phyloP scores from a whole-genome alignment of 176 grass and related monocot species.

The Themeda triandra region DNA sequence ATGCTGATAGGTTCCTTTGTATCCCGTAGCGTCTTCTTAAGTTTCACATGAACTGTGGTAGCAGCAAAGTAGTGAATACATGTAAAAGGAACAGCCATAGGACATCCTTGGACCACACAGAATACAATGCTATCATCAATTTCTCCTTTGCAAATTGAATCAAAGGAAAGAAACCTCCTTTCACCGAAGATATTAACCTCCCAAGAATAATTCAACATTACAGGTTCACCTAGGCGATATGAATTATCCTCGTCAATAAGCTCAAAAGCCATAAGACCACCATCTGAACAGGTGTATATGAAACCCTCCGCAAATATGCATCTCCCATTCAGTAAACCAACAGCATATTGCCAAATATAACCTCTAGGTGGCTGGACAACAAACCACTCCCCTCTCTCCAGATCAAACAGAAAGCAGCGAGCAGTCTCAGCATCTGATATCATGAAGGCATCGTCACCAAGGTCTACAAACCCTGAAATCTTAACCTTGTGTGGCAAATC shows the following conservation, averaged over 20 bases:
- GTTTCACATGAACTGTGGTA: neutral
- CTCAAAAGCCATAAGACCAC: neutral
- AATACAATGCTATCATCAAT: neutral
- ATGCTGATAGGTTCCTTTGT: too few species aligned
- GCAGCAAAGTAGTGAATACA: neutral
- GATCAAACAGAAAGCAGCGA: too few species aligned
- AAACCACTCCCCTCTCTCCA: neutral
- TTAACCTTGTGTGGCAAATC: neutral
- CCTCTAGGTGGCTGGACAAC: neutral
- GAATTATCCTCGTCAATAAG: neutral
- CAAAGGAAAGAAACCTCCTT: neutral
- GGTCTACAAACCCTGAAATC: slow-evolving; percentile 19
- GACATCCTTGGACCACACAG: neutral
- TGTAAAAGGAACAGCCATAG: neutral
- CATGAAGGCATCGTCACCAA: neutral
- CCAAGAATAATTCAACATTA: neutral
- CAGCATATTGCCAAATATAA: neutral
- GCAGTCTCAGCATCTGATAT: neutral
- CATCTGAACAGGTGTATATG: neutral
- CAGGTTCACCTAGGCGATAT: neutral
- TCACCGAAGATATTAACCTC: neutral
- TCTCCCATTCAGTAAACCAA: neutral
- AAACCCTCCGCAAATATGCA: slow-evolving; percentile 7
- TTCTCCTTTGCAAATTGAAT: neutral
- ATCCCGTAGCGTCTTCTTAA: neutral